phyloP scores from a whole-genome alignment of 2,329 filamentous ascomycete genomes.

The Pseudocercospora crystallina region DNA sequence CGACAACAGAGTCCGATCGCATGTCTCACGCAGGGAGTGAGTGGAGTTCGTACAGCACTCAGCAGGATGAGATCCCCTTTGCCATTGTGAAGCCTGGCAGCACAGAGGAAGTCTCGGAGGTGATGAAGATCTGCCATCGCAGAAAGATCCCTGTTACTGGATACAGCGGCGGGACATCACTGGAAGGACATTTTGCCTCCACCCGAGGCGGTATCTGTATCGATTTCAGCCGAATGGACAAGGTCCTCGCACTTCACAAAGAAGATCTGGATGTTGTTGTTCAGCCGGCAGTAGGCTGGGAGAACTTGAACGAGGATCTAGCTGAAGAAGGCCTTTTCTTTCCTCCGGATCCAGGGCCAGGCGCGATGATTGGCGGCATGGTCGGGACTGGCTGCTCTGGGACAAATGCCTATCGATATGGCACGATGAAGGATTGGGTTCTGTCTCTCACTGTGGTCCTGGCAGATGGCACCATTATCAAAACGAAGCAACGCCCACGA shows the following conservation, averaged over 20 bases:
- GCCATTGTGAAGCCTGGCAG: conserved; percentile 72
- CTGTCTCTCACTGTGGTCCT: conserved; percentile 82
- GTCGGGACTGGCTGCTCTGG: conserved; percentile 74
- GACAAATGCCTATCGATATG: conserved; percentile 89
- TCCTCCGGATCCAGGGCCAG: conserved; percentile 85
- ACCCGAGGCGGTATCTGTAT: conserved; percentile 82
- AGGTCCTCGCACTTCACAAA: conserved; percentile 73
- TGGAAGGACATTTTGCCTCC: conserved; percentile 85
- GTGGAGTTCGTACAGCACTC: conserved; percentile 58
- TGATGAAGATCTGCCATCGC: conserved; percentile 85
- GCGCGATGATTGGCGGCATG: conserved; percentile 90
- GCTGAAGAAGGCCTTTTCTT: conserved; percentile 76
- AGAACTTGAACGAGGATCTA: conserved; percentile 77
- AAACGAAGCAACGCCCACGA: conserved; percentile 81
- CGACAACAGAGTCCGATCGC: conserved; percentile 55
- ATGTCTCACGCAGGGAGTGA: conserved; percentile 61
- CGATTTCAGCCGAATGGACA: conserved; percentile 83
- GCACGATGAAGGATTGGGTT: conserved; percentile 95
- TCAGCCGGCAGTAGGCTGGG: conserved; percentile 76
- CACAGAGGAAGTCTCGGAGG: conserved; percentile 79
- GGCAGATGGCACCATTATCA: conserved; percentile 85
- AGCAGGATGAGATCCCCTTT: conserved; percentile 47
- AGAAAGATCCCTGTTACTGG: conserved; percentile 81
- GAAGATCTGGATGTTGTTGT: conserved; percentile 61
- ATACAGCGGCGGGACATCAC: conserved; percentile 82